phyloP scores from a whole-genome alignment of 176 grass and related monocot genomes.

The Triticum aestivum region DNA sequence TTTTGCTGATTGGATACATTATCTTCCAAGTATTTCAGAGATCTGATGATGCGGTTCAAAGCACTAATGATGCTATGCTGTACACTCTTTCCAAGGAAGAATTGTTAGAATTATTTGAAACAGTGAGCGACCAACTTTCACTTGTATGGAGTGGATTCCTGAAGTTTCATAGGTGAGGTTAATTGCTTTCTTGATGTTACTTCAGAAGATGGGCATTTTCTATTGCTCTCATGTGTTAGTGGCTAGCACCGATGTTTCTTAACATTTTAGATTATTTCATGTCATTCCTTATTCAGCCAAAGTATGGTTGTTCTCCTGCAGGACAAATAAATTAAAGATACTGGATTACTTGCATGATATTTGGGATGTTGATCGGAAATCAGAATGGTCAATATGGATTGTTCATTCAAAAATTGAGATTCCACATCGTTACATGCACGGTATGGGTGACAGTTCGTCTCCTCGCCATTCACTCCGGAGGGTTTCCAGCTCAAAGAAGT shows the following conservation, averaged over 20 bases:
- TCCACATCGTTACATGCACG: slow-evolving; percentile 69
- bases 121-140: slow-evolving; percentile 66
- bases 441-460: slow-evolving; percentile 56
- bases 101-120: slow-evolving; percentile 65
- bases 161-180: slow-evolving; percentile 75
- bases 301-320: slow-evolving; percentile 31
- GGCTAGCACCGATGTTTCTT: not conserved
- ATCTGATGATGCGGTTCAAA: slow-evolving; percentile 49
- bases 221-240: not conserved
- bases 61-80: slow-evolving; percentile 56
- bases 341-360: slow-evolving; percentile 69
- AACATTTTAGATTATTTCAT: slow-evolving; percentile 18
- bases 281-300: not conserved
- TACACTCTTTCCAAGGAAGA: slow-evolving; percentile 81
- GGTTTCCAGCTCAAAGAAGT: slow-evolving; percentile 51
- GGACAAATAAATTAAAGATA: slow-evolving; percentile 76
- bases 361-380: slow-evolving; percentile 73
- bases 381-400: slow-evolving; percentile 95
- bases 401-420: slow-evolving; percentile 92
- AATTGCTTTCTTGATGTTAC: slow-evolving; percentile 24
- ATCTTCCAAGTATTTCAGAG: slow-evolving; percentile 53
- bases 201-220: slow-evolving; percentile 11
- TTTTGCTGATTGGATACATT: slow-evolving; percentile 25
- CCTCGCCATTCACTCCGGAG: slow-evolving; percentile 68
- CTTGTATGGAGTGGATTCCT: slow-evolving; percentile 91